Evolutionary conservation across 2,329 filamentous ascomycete genomes (phyloP).

Genomic region (Penicillium sp.): DNA sequence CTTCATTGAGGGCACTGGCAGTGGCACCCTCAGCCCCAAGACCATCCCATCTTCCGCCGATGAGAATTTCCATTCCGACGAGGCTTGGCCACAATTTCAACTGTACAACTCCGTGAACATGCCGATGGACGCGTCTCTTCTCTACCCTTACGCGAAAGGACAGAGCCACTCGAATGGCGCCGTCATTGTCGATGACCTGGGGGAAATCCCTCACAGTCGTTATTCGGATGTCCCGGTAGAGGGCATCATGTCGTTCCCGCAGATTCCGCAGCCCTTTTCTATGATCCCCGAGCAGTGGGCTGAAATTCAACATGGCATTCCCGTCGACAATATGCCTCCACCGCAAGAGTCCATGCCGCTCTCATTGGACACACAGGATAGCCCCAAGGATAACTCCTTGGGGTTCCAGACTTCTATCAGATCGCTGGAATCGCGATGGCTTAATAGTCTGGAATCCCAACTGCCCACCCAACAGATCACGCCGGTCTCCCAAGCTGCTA

Average conservation of each 20-base stretch:
- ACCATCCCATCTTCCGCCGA: constrained; percentile 39
- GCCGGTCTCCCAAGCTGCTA: constrained; percentile 22
- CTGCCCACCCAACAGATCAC: constrained; percentile 31
- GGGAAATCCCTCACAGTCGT: constrained; percentile 28
- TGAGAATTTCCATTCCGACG: constrained; percentile 39
- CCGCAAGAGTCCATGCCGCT: constrained; percentile 16
- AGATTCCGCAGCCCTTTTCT: constrained; percentile 30
- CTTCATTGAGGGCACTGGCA: constrained; percentile 30
- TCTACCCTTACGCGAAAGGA: constrained; percentile 37
- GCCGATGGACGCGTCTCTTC: constrained; percentile 32
- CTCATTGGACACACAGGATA: constrained; percentile 22
- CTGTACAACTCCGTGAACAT: constrained; percentile 36
- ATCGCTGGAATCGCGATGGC: constrained; percentile 36
- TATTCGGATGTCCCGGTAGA: constrained; percentile 32
- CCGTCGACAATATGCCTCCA: constrained; percentile 15
- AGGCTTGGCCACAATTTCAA: constrained; percentile 40
- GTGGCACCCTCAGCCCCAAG: constrained; percentile 38
- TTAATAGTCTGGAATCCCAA: constrained; percentile 34
- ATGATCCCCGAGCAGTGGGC: constrained; percentile 31
- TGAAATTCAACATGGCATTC: constrained; percentile 17
- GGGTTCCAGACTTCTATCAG: constrained; percentile 28
- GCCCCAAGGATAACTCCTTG: constrained; percentile 21
- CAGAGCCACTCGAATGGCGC: constrained; percentile 26
- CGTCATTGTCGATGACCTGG: constrained; percentile 38
- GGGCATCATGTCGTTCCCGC: constrained; percentile 31